Base-by-base conservation (phyloP, 129 eudicot species). In the Centaurea solstitialis region DNA sequence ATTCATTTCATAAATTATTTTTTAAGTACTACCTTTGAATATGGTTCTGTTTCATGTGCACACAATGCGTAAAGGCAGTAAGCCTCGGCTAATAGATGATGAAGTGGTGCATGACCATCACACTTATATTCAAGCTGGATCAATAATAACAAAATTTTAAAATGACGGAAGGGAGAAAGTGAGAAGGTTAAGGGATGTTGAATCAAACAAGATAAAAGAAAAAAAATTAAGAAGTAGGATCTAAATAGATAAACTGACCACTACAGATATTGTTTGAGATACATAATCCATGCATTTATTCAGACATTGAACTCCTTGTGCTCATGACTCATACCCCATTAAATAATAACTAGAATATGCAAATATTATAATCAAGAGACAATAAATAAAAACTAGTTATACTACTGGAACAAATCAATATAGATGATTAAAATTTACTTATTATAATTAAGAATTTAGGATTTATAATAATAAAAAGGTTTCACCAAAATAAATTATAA, bases 61-160 rank as follows among this genome's bases (percentile, higher is more conserved):
- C 86, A 85, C 9, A 85, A 69, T 47, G 91, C 97, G 64, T 86
- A 93, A 72, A 89, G 76, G 77, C 86, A 77, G 73, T 89, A 86
- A 35, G 87, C 91, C 71, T 70, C 73, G 20, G 88, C 86, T 45
- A 86, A 82, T 66, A 87, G 87, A 80, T 79, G 70, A 76, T 74
- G 83, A 78, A 68, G 84, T 71, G 1, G 65, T 33, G 43, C 68
- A 84, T 50, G 67, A 80, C 79, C 75, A 12, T 75, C 64, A 28
- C 73, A 64, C 9, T 65, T 38, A 11, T 67, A 75, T 28, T 74
- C 87, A 74, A 74, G 70, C 90, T 91, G 87, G 50, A 76, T 15
- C 57, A 68, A 28, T 26, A 84, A 37, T 82, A 79, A 86, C 47
- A 15, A 24, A 9, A 70, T 67, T 37, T 39, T 26, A 67, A 59